Evolutionary conservation across 306 rosid genomes (phyloP).

Genomic region (Prunus mume): DNA sequence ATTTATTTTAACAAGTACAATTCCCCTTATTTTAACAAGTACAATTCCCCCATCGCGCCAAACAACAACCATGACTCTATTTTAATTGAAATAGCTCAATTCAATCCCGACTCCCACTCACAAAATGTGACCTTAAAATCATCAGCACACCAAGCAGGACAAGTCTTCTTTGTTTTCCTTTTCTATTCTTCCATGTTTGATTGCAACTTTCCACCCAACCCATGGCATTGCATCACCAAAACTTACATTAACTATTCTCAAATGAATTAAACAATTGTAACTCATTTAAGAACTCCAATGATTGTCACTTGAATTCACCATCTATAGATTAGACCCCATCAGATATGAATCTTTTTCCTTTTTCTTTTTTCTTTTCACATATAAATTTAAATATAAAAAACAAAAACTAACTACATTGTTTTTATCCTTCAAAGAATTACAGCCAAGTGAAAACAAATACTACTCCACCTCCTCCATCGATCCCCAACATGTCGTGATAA

Average conservation of each 20-base stretch:
- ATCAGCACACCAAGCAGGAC: background rate
- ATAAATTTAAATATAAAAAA: background rate
- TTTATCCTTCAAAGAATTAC: constrained; percentile 23
- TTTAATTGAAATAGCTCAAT: too few relatives aligned
- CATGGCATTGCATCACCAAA: background rate
- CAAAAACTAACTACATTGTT: constrained; percentile 7
- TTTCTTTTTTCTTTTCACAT: background rate
- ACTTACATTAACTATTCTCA: background rate
- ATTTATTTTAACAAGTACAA: too few relatives aligned
- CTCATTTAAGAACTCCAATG: background rate
- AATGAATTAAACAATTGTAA: constrained; percentile 5
- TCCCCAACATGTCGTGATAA: background rate
- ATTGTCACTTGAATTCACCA: background rate
- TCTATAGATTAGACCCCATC: background rate
- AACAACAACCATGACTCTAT: too few relatives aligned
- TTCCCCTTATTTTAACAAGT: too few relatives aligned
- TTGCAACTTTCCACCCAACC: constrained; percentile 7
- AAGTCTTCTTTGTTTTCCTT: background rate
- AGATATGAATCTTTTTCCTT: background rate
- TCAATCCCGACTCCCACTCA: too few relatives aligned
- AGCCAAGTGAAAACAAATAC: background rate
- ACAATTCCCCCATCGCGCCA: accelerated
- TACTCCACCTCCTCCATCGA: background rate
- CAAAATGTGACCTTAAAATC: background rate
- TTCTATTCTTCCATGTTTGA: constrained; percentile 3